Conservation (phyloP, 352 stramenopile genomes). For the Globisporangium nagaii region DNA sequence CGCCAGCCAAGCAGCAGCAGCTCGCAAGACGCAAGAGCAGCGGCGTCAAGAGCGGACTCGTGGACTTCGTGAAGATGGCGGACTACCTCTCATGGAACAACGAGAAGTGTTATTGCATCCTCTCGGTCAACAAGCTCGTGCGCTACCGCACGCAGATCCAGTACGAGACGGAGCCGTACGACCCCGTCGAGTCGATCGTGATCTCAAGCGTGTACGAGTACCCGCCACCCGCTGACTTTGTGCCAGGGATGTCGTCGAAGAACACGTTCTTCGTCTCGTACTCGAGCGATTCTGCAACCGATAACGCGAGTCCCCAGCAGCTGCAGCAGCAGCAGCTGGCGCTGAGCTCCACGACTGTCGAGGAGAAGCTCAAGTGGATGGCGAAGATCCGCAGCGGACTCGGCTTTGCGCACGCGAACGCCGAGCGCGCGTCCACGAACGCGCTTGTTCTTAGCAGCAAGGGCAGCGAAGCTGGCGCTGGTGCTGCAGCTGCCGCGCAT, state of each 20-base stretch:
- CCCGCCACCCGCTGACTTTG: conserved; percentile 13
- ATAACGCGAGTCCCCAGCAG: not conserved
- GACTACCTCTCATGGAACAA: conserved; percentile 38
- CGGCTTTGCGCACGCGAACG: conserved; percentile 18
- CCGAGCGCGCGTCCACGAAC: not conserved
- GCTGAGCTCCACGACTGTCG: conserved; percentile 27
- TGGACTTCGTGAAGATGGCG: conserved; percentile 36
- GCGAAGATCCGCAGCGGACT: conserved; percentile 41
- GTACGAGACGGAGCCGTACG: conserved; percentile 32
- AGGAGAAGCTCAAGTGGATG: conserved; percentile 54
- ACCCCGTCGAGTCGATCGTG: conserved; percentile 28
- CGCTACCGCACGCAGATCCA: conserved; percentile 34
- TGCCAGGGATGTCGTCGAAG: not conserved
- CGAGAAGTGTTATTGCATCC: conserved; percentile 31
- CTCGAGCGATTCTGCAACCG: not conserved
- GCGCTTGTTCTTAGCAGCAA: not conserved
- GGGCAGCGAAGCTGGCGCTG: not conserved
- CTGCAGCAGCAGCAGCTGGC: conserved; percentile 13
- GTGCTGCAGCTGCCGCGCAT: not conserved
- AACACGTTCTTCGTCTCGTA: conserved; percentile 14
- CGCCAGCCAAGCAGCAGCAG: not conserved
- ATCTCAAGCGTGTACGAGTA: conserved; percentile 44
- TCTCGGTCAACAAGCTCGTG: conserved; percentile 52
- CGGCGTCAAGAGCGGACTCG: conserved; percentile 27
- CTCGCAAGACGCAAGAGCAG: conserved; percentile 15